Percentiles rank a stretch among this genome's conserved stretches.
phyloP scores from a whole-genome alignment of 2,329 filamentous ascomycete species.

The Purpureocillium takamizusanense region DNA sequence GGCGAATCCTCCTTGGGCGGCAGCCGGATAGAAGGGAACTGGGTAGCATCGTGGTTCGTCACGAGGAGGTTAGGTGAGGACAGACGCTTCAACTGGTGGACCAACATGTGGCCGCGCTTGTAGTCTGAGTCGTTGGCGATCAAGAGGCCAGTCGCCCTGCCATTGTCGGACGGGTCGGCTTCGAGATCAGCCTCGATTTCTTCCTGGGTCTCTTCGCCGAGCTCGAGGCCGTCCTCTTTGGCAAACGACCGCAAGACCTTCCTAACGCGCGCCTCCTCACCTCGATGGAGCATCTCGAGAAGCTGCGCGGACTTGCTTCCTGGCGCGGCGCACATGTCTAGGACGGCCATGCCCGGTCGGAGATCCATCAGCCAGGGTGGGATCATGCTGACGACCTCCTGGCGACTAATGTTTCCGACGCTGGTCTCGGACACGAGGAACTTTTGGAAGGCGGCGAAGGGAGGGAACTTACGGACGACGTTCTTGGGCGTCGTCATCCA shows the following conservation, averaged over 20 bases:
- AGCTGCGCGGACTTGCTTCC: slow-evolving; percentile 96
- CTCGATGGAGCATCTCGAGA: slow-evolving; percentile 85
- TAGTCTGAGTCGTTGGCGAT: slow-evolving; percentile 97
- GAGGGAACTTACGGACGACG: slow-evolving; percentile 84
- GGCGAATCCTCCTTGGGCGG: slow-evolving; percentile 46
- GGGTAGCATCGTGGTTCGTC: slow-evolving; percentile 93
- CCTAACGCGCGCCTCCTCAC: slow-evolving; percentile 79
- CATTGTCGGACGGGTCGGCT: slow-evolving; percentile 61
- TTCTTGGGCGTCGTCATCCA: slow-evolving; percentile 98
- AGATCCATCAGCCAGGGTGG: slow-evolving; percentile 90
- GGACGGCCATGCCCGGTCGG: slow-evolving; percentile 79
- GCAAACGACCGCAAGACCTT: slow-evolving; percentile 59
- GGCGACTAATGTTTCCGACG: slow-evolving; percentile 93
- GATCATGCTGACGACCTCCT: slow-evolving; percentile 99
- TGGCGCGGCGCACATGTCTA: slow-evolving; percentile 94
- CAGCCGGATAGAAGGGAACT: slow-evolving; percentile 90
- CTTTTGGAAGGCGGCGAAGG: slow-evolving; percentile 92
- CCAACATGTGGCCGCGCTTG: slow-evolving; percentile 92
- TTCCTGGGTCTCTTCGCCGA: slow-evolving; percentile 36
- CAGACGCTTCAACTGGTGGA: slow-evolving; percentile 94
- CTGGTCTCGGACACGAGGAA: slow-evolving; percentile 96
- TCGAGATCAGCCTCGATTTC: slow-evolving; percentile 43
- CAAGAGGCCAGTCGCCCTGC: slow-evolving; percentile 80
- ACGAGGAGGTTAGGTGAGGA: slow-evolving; percentile 95
- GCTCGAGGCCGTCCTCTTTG: slow-evolving; percentile 48